phyloP scores from a whole-genome alignment of 352 stramenopile genomes.

The Nannochloropsis limnetica region DNA sequence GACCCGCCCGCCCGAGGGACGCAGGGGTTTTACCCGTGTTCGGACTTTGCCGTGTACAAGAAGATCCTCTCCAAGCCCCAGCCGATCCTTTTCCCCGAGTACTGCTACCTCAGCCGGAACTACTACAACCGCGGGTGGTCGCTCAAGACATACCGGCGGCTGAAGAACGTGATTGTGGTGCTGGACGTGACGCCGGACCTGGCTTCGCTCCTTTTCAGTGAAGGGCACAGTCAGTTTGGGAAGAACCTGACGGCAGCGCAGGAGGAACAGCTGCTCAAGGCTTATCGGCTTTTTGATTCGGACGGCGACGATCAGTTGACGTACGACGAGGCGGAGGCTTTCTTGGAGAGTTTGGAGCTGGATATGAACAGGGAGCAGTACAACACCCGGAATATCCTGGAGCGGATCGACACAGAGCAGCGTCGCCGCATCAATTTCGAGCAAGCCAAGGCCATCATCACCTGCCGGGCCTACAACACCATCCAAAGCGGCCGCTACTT shows the following conservation, averaged over 20 bases:
- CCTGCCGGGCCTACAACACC: constrained; percentile 65
- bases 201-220: constrained; percentile 50
- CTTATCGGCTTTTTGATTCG: constrained; percentile 67
- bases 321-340: constrained; percentile 56
- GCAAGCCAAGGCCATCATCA: constrained; percentile 60
- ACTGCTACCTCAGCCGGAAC: constrained; percentile 61
- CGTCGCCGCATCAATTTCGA: constrained; percentile 51
- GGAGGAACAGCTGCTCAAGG: constrained; percentile 66
- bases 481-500: constrained; percentile 75
- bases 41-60: constrained; percentile 51
- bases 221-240: constrained; percentile 20
- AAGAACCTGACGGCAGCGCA: constrained; percentile 61
- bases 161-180: constrained; percentile 82
- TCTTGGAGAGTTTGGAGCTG: constrained; percentile 21
- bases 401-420: constrained; percentile 53
- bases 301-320: constrained; percentile 64
- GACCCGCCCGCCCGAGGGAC: constrained; percentile 48
- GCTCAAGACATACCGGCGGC: constrained; percentile 69
- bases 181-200: constrained; percentile 75
- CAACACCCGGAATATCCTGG: constrained; percentile 54
- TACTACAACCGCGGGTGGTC: constrained; percentile 72
- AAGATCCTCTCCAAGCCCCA: constrained; percentile 43
- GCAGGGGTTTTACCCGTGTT: constrained; percentile 54
- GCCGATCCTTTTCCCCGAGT: constrained; percentile 54
- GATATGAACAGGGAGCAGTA: constrained; percentile 38